These are phyloP conservation scores for Lycium barbarum DNA, from an alignment of 257 asterid species.

Conservation along the genomic window DNA sequence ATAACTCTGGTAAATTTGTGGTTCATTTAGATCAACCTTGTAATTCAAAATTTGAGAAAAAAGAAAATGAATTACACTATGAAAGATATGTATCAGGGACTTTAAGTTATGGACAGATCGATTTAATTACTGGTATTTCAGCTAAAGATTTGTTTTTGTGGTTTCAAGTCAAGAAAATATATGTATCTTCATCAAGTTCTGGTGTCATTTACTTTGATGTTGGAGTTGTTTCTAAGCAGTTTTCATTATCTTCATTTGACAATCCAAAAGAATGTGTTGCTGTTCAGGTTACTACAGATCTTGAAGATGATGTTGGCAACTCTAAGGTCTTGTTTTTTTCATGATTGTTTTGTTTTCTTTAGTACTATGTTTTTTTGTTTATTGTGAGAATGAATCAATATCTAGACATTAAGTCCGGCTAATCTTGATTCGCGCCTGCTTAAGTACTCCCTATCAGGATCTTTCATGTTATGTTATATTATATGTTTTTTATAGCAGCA, in stretches of 20 bases:
- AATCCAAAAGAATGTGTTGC: slow-evolving; percentile 86
- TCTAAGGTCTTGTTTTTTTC: slow-evolving; percentile 50
- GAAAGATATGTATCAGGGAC: slow-evolving; percentile 70
- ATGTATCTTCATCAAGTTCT: slow-evolving; percentile 88
- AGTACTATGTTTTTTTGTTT: background rate
- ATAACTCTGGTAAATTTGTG: slow-evolving; percentile 67
- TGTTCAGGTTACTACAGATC: slow-evolving; percentile 57
- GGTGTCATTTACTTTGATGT: slow-evolving; percentile 95
- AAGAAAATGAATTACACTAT: slow-evolving; percentile 69
- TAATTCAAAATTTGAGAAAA: slow-evolving; percentile 77
- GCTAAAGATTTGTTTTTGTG: slow-evolving; percentile 98
- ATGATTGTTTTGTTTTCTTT: slow-evolving; percentile 3
- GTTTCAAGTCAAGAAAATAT: slow-evolving; percentile 85
- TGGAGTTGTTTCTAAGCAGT: slow-evolving; percentile 95
- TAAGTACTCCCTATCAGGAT: no score
- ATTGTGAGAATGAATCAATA: background rate
- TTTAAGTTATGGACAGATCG: slow-evolving; percentile 69
- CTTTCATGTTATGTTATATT: no score
- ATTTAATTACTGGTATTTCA: slow-evolving; percentile 69
- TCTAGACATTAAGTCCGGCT: no score
- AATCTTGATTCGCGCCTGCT: background rate
- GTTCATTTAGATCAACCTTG: slow-evolving; percentile 82
- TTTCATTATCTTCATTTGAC: slow-evolving; percentile 83
- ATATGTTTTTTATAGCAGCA: no score
- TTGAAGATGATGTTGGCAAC: slow-evolving; percentile 42